Conservation (phyloP, 208 protist genomes). For the Acanthamoeba royreba region DNA sequence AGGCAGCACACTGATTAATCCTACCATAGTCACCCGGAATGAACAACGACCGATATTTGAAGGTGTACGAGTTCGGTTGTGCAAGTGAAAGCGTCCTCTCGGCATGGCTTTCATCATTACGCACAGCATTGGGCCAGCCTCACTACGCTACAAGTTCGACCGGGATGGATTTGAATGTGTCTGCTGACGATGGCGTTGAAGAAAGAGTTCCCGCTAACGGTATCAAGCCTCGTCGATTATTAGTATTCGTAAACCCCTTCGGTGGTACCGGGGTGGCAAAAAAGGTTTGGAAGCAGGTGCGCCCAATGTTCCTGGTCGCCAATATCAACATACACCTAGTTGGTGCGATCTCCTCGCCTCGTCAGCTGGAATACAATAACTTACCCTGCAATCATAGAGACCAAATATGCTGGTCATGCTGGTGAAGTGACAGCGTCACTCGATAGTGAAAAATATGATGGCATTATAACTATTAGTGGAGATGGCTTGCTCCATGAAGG, state of each 20-base stretch:
- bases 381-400: neutral
- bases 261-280: neutral
- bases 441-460: neutral
- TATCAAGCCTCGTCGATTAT: neutral
- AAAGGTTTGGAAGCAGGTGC: neutral
- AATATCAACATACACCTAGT: neutral
- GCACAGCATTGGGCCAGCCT: neutral
- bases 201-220: neutral
- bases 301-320: neutral
- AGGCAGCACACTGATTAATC: neutral
- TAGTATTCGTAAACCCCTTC: conserved; percentile 30
- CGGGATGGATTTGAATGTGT: neutral
- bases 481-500: conserved; percentile 44
- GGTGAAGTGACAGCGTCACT: neutral
- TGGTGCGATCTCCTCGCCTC: neutral
- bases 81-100: neutral
- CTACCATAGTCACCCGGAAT: neutral
- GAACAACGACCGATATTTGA: neutral
- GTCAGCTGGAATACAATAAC: neutral
- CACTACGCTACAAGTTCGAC: neutral
- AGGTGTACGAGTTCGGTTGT: neutral
- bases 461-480: conserved; percentile 41
- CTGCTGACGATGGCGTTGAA: neutral
- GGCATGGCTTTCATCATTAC: neutral
- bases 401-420: conserved; percentile 39